Evolutionary conservation across 2,329 filamentous ascomycete species (phyloP).

Genomic region (Lomentospora prolificans): DNA sequence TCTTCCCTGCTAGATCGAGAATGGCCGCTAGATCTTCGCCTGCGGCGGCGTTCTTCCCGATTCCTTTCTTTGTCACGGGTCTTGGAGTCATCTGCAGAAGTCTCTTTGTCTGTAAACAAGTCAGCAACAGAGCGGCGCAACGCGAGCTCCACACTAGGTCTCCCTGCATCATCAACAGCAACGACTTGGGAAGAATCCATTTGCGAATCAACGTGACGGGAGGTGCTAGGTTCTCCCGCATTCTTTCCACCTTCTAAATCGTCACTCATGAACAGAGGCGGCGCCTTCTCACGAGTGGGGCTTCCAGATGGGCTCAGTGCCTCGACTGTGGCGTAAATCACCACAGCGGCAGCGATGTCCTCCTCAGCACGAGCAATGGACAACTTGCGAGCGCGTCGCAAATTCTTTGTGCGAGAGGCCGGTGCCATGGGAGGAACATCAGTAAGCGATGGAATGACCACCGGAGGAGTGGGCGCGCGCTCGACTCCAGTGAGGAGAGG

Average conservation of each 20-base stretch:
- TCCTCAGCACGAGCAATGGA: constrained; percentile 40
- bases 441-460: constrained; percentile 33
- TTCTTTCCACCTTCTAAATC: neutral
- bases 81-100: constrained; percentile 21
- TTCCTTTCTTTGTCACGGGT: constrained; percentile 20
- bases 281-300: constrained; percentile 6
- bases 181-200: constrained; percentile 7
- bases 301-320: constrained; percentile 32
- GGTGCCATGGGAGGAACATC: constrained; percentile 27
- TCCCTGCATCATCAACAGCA: neutral
- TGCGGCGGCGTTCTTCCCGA: constrained; percentile 14
- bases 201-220: constrained; percentile 1
- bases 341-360: constrained; percentile 41
- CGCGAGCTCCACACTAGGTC: constrained; percentile 6
- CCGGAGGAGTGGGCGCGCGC: constrained; percentile 33
- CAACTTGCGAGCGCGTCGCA: constrained; percentile 34
- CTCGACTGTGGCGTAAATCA: constrained; percentile 42
- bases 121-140: constrained; percentile 42
- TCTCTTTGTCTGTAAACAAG: constrained; percentile 39
- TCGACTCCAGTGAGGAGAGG: constrained; percentile 7
- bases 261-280: neutral
- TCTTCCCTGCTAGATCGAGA: constrained; percentile 7
- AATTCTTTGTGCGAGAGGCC: constrained; percentile 30
- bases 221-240: neutral
- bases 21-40: constrained; percentile 6